phyloP scores from a whole-genome alignment of 2,329 filamentous ascomycete genomes.

The Cladosporium oxysporum region DNA sequence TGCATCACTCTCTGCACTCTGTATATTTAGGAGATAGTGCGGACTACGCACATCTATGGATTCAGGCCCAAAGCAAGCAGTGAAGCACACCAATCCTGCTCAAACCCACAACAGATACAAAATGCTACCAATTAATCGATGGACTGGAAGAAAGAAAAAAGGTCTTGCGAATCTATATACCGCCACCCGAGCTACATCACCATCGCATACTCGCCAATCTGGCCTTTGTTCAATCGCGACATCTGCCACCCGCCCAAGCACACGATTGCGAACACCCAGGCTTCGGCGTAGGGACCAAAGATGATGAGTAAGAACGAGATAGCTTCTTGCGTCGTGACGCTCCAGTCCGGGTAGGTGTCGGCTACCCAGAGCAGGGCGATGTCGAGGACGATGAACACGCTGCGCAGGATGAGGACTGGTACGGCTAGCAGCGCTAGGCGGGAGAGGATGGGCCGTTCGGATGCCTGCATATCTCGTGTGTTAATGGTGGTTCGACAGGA shows the following conservation, averaged over 20 bases:
- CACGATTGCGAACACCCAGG: constrained; percentile 17
- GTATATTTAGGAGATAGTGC: too few species aligned
- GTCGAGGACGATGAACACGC: constrained; percentile 21
- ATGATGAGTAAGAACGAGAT: constrained; percentile 18
- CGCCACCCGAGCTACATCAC: background rate
- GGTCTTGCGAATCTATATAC: too few species aligned
- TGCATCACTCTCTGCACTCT: too few species aligned
- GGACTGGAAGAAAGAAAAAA: too few species aligned
- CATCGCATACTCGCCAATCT: background rate
- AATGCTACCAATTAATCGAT: too few species aligned
- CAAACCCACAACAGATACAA: too few species aligned
- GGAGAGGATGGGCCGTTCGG: constrained; percentile 14
- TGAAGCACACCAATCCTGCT: too few species aligned
- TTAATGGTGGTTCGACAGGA: background rate
- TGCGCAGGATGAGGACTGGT: constrained; percentile 13
- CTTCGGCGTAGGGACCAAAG: constrained; percentile 16
- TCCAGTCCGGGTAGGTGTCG: constrained; percentile 8
- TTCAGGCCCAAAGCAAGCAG: too few species aligned
- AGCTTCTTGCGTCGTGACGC: background rate
- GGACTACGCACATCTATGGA: too few species aligned
- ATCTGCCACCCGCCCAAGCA: constrained; percentile 19
- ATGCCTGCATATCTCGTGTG: background rate
- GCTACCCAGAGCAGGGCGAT: constrained; percentile 17
- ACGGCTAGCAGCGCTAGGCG: constrained; percentile 16
- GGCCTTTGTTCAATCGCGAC: constrained; percentile 3